Percentiles rank a stretch among this genome's conserved stretches.
Conservation (phyloP, 371 early-diverging fungal genomes). For the Dichotomocladium elegans region DNA sequence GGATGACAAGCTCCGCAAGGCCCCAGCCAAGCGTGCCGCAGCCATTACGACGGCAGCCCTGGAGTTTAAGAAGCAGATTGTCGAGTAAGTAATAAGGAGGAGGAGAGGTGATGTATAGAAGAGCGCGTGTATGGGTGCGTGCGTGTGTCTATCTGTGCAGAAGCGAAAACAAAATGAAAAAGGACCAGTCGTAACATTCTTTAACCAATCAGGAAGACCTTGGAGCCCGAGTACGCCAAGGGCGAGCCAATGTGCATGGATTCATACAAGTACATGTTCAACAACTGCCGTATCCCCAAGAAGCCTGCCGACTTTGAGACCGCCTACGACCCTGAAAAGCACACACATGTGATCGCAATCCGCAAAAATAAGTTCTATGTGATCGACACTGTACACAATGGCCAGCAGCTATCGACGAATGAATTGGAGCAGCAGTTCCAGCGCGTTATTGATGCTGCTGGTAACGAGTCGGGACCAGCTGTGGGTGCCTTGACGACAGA, state of each 20-base stretch:
- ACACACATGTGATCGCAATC: conserved; percentile 83
- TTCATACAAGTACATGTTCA: conserved; percentile 95
- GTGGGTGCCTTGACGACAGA: conserved; percentile 89
- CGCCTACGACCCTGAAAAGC: conserved; percentile 68
- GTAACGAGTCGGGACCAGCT: conserved; percentile 64
- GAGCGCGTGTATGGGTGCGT: conserved; percentile 3
- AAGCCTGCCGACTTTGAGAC: conserved; percentile 80
- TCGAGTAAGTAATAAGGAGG: conserved; percentile 39
- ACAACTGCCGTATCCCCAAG: conserved; percentile 88
- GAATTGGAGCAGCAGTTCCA: conserved; percentile 80
- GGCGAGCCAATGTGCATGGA: conserved; percentile 82
- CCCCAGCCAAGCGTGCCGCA: conserved; percentile 84
- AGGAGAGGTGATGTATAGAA: neutral
- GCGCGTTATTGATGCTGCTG: conserved; percentile 74
- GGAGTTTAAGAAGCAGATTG: conserved; percentile 81
- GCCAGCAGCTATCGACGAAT: conserved; percentile 74
- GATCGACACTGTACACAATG: conserved; percentile 72
- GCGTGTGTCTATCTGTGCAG: neutral
- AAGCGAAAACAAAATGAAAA: no score
- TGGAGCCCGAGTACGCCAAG: conserved; percentile 85
- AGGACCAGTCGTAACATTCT: no score
- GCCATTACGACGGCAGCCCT: conserved; percentile 83
- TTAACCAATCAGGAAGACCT: conserved; percentile 54
- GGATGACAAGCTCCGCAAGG: conserved; percentile 76
- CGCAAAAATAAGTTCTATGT: conserved; percentile 90